A percentile compares a stretch with the other conserved stretches of the same genome.
phyloP scores from a whole-genome alignment of 371 early-diverging fungal species.

The Syncephalastrum sp. region DNA sequence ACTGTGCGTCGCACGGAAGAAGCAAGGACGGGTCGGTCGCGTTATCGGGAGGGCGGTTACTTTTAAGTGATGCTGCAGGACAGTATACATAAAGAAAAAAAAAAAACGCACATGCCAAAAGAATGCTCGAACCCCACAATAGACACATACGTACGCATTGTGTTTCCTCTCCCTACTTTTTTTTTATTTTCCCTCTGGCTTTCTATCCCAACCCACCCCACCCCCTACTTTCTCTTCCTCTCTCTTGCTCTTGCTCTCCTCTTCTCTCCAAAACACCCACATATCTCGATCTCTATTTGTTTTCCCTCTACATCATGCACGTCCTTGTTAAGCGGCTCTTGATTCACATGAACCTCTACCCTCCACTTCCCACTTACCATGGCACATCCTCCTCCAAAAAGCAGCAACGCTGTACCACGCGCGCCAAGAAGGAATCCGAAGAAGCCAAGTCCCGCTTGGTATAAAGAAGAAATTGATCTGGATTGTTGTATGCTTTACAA shows the following conservation, averaged over 20 bases:
- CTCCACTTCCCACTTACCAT: constrained; percentile 1
- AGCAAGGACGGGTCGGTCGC: background rate
- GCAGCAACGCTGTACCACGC: too few relatives aligned
- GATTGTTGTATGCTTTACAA: too few relatives aligned
- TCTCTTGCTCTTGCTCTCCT: background rate
- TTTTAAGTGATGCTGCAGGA: background rate
- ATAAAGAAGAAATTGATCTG: too few relatives aligned
- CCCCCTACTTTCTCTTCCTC: background rate
- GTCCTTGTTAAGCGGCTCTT: constrained; percentile 6
- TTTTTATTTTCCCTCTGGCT: too few relatives aligned
- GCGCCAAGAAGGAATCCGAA: too few relatives aligned
- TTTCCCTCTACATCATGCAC: constrained; percentile 4
- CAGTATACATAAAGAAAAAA: background rate
- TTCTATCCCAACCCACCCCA: background rate
- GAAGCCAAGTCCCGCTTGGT: too few relatives aligned
- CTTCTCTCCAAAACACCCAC: background rate
- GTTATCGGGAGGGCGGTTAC: background rate
- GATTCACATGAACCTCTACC: constrained; percentile 13
- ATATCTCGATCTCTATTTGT: background rate
- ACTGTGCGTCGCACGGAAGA: constrained; percentile 2
- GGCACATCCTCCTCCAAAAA: too few relatives aligned
- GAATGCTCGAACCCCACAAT: too few relatives aligned
- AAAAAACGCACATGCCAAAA: background rate
- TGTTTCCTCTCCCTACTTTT: too few relatives aligned
- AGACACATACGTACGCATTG: too few relatives aligned